Evolutionary conservation across 78 protist species (phyloP), one percentile per base, ranked within the genome.

Genomic region (Parvularia atlantis): DNA sequence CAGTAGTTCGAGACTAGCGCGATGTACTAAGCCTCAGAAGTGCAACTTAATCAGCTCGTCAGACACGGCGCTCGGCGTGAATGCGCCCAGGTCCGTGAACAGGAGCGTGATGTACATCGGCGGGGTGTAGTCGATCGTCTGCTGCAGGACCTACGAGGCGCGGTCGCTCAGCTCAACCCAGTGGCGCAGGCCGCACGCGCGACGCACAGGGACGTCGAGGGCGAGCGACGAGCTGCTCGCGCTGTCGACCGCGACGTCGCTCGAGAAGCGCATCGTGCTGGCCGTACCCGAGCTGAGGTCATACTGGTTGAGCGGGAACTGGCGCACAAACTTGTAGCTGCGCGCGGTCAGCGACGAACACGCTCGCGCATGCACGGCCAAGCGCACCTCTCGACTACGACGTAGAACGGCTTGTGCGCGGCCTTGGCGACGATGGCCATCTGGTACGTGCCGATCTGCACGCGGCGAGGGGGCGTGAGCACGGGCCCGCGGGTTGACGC

Each of bases 21-120:
- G n/a, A n/a, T n/a, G n/a, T n/a, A n/a, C n/a, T n/a, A n/a, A n/a
- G n/a, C n/a, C n/a, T 41, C 9, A 41, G 19, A 41, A 10, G 46
- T 86, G 89, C 24, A 94, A 73, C 71, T 86, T 80, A 63, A 95
- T 87, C 43, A 95, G 79, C 73, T 95, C 96, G 65, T 95, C 99
- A 9, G 89, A 74, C 11, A 95, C 95, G 2, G 97, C 97, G 0
- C 94, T 71, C 20, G 99, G 99, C 0, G 99, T 93, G 40, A 96
- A 69, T 30, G 91, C 95, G 22, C 99, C 99, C 13, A 96, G 69
- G 73, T 97, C 99, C 0, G 99, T 96, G 73, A 95, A 90, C 39
- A 96, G 78, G 26, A 94, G 68, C 16, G 84, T 75, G 59, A 96
- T 91, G 72, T 75, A 84, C 35, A 74, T 43, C 5, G 99, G 99